A percentile compares a stretch with the other conserved stretches of the same genome.
phyloP scores from a whole-genome alignment of 768 basidiomycete genomes.

The Tricholoma furcatifolium region DNA sequence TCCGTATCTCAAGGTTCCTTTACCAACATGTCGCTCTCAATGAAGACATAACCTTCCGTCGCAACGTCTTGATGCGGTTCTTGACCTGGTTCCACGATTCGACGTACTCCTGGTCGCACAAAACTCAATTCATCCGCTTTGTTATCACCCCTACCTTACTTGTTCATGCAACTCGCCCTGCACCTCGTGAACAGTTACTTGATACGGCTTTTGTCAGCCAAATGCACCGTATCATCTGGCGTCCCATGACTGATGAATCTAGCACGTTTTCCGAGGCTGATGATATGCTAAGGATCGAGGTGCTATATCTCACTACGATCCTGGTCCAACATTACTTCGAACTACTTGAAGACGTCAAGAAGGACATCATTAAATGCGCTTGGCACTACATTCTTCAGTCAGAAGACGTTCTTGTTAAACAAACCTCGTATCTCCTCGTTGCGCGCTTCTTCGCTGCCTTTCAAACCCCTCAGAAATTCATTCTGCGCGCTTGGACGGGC shows the following conservation, averaged over 20 bases:
- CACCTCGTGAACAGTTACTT: slow-evolving; percentile 58
- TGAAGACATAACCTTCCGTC: slow-evolving; percentile 64
- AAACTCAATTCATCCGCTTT: slow-evolving; percentile 75
- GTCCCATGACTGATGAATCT: slow-evolving; percentile 64
- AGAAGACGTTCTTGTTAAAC: slow-evolving; percentile 90
- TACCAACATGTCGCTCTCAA: slow-evolving; percentile 81
- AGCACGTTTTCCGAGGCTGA: slow-evolving; percentile 57
- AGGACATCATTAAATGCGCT: slow-evolving; percentile 90
- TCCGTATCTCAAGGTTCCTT: slow-evolving; percentile 78
- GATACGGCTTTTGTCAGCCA: slow-evolving; percentile 68
- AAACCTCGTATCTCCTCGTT: slow-evolving; percentile 86
- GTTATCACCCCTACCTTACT: slow-evolving; percentile 86
- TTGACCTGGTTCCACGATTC: slow-evolving; percentile 77
- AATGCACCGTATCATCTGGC: slow-evolving; percentile 79
- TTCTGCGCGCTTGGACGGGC: slow-evolving; percentile 87
- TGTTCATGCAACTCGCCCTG: slow-evolving; percentile 62
- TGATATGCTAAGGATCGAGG: slow-evolving; percentile 88
- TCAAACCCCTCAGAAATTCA: slow-evolving; percentile 88
- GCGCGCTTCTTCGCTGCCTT: slow-evolving; percentile 91
- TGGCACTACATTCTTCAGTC: slow-evolving; percentile 80
- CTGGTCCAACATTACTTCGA: slow-evolving; percentile 82
- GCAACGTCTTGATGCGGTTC: slow-evolving; percentile 85
- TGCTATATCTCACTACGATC: slow-evolving; percentile 85
- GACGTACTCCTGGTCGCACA: slow-evolving; percentile 67
- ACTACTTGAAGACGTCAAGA: slow-evolving; percentile 80